Evolutionary conservation across 805 yeast genomes (phyloP).

Genomic region (Lachancea quebecensis): DNA sequence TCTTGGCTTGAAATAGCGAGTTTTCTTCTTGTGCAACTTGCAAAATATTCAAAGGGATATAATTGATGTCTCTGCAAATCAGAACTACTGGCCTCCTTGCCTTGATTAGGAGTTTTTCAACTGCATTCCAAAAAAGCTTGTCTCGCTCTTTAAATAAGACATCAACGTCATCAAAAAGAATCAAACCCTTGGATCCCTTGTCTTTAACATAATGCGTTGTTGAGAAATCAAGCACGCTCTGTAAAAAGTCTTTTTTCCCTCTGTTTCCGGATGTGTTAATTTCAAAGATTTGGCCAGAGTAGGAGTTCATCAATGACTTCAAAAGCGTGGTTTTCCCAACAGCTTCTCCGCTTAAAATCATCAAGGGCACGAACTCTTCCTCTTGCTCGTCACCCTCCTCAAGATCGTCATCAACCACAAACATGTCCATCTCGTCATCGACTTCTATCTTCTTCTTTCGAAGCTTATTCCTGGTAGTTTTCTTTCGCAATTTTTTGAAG

Average conservation of each 20-base stretch:
- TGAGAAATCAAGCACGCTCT: constrained; percentile 65
- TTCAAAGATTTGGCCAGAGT: constrained; percentile 72
- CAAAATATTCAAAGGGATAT: constrained; percentile 43
- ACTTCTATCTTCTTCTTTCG: constrained; percentile 20
- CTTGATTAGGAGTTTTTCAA: constrained; percentile 51
- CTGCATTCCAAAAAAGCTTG: constrained; percentile 69
- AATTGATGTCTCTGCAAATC: constrained; percentile 47
- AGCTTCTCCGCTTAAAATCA: constrained; percentile 67
- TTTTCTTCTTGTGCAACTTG: constrained; percentile 40
- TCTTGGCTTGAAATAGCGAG: constrained; percentile 32
- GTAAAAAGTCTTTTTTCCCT: constrained; percentile 61
- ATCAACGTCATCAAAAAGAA: constrained; percentile 83
- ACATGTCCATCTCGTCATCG: constrained; percentile 28
- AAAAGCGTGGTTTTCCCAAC: constrained; percentile 74
- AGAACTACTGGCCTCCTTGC: constrained; percentile 66
- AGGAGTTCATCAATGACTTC: constrained; percentile 54
- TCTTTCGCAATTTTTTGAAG: constrained; percentile 29
- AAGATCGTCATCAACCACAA: constrained; percentile 29
- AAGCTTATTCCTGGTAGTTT: constrained; percentile 32
- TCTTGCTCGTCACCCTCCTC: constrained; percentile 5
- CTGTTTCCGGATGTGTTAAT: constrained; percentile 69
- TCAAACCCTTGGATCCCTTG: constrained; percentile 46
- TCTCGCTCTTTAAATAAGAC: constrained; percentile 69
- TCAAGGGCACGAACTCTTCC: constrained; percentile 48
- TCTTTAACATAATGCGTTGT: constrained; percentile 75